Evolutionary conservation across 495 filamentous ascomycete species (phyloP).

Genomic region (Symbiotaphrina buchneri): DNA sequence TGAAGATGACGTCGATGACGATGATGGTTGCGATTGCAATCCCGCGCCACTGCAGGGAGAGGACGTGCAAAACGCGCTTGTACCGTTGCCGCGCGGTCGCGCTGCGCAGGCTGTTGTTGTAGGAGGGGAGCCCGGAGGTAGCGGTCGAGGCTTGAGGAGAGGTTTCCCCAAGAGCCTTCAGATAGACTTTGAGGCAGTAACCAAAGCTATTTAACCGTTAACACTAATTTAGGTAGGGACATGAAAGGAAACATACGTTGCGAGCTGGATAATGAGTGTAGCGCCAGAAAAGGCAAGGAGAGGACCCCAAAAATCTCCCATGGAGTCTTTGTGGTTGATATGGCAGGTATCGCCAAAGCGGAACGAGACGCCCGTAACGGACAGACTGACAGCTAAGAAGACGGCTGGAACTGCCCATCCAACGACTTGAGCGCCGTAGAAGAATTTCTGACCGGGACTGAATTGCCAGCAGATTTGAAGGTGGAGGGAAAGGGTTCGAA

Average conservation of each 20-base stretch:
- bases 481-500: conserved; percentile 78
- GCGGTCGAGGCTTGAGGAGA: conserved; percentile 36
- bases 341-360: conserved; percentile 81
- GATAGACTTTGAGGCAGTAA: conserved; percentile 89
- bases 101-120: conserved; percentile 57
- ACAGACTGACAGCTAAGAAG: conserved; percentile 47
- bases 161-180: conserved; percentile 59
- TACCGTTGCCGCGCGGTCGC: conserved; percentile 77
- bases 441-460: conserved; percentile 70
- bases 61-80: conserved; percentile 57
- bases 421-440: conserved; percentile 57
- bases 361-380: conserved; percentile 81
- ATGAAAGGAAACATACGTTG: conserved; percentile 15
- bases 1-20: conserved; percentile 71
- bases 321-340: conserved; percentile 64
- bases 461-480: conserved; percentile 97
- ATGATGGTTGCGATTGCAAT: conserved; percentile 74
- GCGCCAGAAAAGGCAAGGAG: conserved; percentile 56
- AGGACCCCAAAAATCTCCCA: conserved; percentile 79
- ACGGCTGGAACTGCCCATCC: conserved; percentile 70
- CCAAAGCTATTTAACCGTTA: conserved; percentile 42
- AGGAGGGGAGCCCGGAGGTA: conserved; percentile 54
- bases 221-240: neutral
- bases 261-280: conserved; percentile 54
- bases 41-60: conserved; percentile 88